Percentiles rank a stretch among this genome's conserved stretches.
Conservation (phyloP, 768 basidiomycete species). For the Phaeolepiota aurea region DNA sequence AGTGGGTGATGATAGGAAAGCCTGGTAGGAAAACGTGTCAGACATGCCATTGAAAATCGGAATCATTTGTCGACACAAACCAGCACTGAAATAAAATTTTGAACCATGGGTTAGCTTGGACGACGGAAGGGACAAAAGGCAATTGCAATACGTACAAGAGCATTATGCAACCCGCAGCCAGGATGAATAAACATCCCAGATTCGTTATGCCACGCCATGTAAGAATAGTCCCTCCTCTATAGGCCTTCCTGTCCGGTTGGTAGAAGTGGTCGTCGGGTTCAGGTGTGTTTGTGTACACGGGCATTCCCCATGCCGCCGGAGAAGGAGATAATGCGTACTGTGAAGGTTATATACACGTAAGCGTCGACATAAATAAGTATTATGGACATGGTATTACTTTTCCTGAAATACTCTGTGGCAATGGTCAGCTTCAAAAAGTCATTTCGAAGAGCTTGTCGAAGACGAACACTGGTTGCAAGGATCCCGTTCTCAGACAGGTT, state of each 20-base stretch:
- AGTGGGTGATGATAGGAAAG: conserved; percentile 42
- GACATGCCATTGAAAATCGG: background rate
- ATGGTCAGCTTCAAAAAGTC: too few relatives aligned
- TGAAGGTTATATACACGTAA: too few relatives aligned
- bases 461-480: too few relatives aligned
- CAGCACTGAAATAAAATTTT: conserved; percentile 22
- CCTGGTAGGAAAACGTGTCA: conserved; percentile 21
- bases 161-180: conserved; percentile 35
- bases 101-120: too few relatives aligned
- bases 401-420: too few relatives aligned
- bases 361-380: background rate
- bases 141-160: conserved; percentile 57
- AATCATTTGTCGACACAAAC: too few relatives aligned
- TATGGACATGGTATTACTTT: background rate
- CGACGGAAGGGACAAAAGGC: too few relatives aligned
- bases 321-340: conserved; percentile 37
- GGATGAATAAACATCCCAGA: conserved; percentile 54
- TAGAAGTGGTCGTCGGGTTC: conserved; percentile 62
- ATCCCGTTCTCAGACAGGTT: too few relatives aligned
- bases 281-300: conserved; percentile 29
- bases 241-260: conserved; percentile 48
- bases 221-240: conserved; percentile 49
- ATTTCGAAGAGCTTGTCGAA: too few relatives aligned
- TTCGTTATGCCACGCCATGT: conserved; percentile 59
- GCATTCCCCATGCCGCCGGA: conserved; percentile 39